Percentiles rank a stretch among this genome's conserved stretches.
Conservation (phyloP, 2,329 filamentous ascomycete species). For the Lasiodiplodia gonubiensis region DNA sequence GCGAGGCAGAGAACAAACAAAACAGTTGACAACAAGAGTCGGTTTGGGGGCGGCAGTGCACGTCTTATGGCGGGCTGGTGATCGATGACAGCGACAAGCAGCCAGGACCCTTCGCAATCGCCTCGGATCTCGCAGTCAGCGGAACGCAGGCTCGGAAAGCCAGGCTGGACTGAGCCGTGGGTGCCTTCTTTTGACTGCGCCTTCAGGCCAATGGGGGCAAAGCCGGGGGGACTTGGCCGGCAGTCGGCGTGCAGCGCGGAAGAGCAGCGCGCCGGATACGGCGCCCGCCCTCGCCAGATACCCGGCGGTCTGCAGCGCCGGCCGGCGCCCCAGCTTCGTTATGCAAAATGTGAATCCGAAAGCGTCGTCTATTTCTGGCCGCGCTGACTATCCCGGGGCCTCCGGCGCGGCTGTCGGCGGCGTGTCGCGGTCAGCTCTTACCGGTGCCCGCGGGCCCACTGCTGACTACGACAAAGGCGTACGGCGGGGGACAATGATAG, state of each 20-base stretch:
- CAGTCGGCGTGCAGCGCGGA: conserved; percentile 15
- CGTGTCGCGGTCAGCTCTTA: conserved; percentile 1
- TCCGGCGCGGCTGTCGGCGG: background rate
- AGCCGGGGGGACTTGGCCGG: conserved; percentile 8
- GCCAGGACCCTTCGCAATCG: background rate
- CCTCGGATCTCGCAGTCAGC: conserved; percentile 18
- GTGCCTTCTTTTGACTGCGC: background rate
- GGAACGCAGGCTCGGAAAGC: conserved; percentile 6
- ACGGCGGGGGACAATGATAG: background rate
- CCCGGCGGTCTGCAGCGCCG: background rate
- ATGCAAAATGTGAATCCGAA: background rate
- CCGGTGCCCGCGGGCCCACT: background rate
- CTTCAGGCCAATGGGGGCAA: conserved; percentile 5
- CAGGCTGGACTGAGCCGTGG: background rate
- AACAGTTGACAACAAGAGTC: background rate
- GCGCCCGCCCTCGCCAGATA: background rate
- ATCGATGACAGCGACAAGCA: conserved; percentile 16
- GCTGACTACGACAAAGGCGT: background rate
- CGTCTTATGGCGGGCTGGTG: conserved; percentile 13
- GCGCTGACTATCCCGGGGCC: background rate
- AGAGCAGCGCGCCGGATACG: conserved; percentile 17
- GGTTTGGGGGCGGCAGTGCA: conserved; percentile 2
- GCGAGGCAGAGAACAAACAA: conserved; percentile 1
- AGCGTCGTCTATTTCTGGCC: background rate
- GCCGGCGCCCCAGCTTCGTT: background rate